phyloP scores from a whole-genome alignment of 257 asterid species.

The Haberlea rhodopensis region DNA sequence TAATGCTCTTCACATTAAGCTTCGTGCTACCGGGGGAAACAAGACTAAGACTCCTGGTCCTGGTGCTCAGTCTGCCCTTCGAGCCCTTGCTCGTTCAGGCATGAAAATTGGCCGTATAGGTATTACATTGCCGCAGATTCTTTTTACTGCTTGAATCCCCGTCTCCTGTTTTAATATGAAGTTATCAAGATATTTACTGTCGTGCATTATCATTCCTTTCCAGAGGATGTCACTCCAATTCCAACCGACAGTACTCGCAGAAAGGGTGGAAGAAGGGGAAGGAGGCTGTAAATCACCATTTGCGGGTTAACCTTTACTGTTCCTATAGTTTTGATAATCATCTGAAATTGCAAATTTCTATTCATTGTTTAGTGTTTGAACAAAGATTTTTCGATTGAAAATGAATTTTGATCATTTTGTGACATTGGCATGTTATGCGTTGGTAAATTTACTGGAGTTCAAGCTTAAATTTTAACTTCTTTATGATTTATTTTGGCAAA shows the following conservation, averaged over 20 bases:
- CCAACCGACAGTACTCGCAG: conserved; percentile 90
- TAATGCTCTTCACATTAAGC: conserved; percentile 83
- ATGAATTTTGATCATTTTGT: conserved; percentile 4
- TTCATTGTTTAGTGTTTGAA: conserved; percentile 10
- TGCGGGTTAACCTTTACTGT: neutral
- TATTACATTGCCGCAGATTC: conserved; percentile 19
- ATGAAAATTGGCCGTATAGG: conserved; percentile 97
- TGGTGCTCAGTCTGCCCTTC: conserved; percentile 90
- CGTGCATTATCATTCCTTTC: conserved; percentile 2
- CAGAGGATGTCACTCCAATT: conserved; percentile 93
- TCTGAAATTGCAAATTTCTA: conserved; percentile 1
- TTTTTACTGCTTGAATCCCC: neutral
- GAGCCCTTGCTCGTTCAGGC: conserved; percentile 95
- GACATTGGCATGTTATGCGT: conserved; percentile 17
- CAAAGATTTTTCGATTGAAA: conserved; percentile 15
- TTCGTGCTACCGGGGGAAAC: conserved; percentile 93
- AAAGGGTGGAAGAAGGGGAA: conserved; percentile 95
- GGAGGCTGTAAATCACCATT: conserved; percentile 52
- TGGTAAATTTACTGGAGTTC: conserved; percentile 20
- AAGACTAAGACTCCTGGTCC: conserved; percentile 95
- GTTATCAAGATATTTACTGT: neutral
- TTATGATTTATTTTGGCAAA: too few species aligned
- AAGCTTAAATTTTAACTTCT: too few species aligned
- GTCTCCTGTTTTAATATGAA: neutral
- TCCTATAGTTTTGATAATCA: conserved; percentile 3